Conservation (phyloP, 1,139 yeast genomes). For the Blastobotrys elegans region DNA sequence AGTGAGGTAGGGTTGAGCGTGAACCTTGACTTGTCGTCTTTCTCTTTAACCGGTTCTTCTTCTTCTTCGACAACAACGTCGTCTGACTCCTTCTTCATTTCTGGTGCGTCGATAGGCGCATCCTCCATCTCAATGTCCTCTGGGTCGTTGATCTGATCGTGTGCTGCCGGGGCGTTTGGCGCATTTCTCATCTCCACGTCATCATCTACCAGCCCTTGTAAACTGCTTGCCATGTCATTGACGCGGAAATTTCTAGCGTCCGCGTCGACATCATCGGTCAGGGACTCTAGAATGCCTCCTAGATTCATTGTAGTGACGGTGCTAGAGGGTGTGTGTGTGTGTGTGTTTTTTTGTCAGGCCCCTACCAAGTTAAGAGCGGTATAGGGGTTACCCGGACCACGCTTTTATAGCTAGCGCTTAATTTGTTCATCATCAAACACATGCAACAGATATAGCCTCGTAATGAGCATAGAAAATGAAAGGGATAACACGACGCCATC, state of each 20-base stretch:
- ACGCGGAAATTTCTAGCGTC: neutral
- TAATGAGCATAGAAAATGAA: neutral
- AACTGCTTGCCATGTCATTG: neutral
- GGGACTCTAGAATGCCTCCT: conserved; percentile 3
- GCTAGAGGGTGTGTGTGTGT: neutral
- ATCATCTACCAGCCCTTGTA: neutral
- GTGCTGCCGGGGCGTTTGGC: neutral
- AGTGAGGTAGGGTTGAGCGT: conserved; percentile 5
- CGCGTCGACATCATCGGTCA: conserved; percentile 10
- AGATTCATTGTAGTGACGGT: conserved; percentile 1
- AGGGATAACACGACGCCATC: neutral
- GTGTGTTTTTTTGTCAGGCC: neutral
- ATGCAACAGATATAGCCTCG: neutral
- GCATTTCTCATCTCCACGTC: conserved; percentile 12
- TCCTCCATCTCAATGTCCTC: conserved; percentile 3
- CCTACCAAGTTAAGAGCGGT: neutral
- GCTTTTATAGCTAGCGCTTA: too few relatives aligned
- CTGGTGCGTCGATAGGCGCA: neutral
- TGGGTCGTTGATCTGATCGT: neutral
- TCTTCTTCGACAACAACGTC: neutral
- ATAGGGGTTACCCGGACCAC: too few relatives aligned
- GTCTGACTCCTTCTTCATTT: neutral
- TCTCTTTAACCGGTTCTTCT: neutral
- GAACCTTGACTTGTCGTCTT: conserved; percentile 1
- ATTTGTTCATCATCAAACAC: too few relatives aligned